Conservation (phyloP, 495 filamentous ascomycete species). For the Pseudotulostoma volvatum region DNA sequence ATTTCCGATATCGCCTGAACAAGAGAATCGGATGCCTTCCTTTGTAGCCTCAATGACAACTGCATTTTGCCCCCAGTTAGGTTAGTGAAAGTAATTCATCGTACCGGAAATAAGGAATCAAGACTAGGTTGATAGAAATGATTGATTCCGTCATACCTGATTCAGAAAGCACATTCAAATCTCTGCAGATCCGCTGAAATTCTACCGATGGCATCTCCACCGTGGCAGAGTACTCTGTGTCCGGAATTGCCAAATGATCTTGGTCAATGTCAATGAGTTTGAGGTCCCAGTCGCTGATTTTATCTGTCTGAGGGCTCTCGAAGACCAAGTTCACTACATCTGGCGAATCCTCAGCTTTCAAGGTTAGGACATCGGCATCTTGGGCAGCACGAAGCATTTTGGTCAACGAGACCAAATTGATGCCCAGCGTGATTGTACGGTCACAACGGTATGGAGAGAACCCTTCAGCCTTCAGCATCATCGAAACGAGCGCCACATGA, state of each 20-base stretch:
- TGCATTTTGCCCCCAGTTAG: too few species aligned
- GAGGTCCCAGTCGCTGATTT: slow-evolving; percentile 95
- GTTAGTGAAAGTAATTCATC: not conserved
- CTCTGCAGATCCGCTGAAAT: slow-evolving; percentile 88
- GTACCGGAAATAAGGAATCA: not conserved
- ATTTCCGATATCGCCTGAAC: slow-evolving; percentile 86
- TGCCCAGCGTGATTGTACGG: slow-evolving; percentile 93
- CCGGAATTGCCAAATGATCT: slow-evolving; percentile 95
- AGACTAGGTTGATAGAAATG: not conserved
- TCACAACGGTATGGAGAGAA: slow-evolving; percentile 98
- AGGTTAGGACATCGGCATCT: slow-evolving; percentile 84
- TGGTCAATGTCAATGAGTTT: slow-evolving; percentile 99
- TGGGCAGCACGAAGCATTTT: slow-evolving; percentile 93
- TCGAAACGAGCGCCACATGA: slow-evolving; percentile 95
- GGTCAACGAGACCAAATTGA: slow-evolving; percentile 90
- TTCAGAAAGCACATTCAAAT: slow-evolving; percentile 81
- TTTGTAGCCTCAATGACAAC: slow-evolving; percentile 93
- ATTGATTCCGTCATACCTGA: slow-evolving; percentile 45
- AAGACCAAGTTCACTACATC: slow-evolving; percentile 92
- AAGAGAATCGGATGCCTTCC: slow-evolving; percentile 93
- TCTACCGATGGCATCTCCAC: slow-evolving; percentile 77
- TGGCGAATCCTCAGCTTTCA: slow-evolving; percentile 94
- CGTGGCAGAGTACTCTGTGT: slow-evolving; percentile 91
- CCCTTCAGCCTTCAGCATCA: slow-evolving; percentile 89
- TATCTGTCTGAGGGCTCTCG: slow-evolving; percentile 76